phyloP scores from a whole-genome alignment of 257 asterid species.

The Rauvolfia tetraphylla region DNA sequence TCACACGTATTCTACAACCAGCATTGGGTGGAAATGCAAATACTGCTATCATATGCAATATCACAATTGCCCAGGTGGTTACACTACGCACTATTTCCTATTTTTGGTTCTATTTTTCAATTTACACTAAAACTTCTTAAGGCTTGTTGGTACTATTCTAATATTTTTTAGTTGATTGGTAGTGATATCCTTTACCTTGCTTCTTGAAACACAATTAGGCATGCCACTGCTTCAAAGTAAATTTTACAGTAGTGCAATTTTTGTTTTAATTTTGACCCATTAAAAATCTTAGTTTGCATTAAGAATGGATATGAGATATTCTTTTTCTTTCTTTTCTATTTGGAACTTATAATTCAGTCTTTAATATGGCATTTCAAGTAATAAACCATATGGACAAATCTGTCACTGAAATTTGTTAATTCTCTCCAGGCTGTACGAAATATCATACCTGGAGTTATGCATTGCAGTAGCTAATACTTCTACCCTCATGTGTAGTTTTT shows the following conservation, averaged over 20 bases:
- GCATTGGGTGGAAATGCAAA: slow-evolving; percentile 98
- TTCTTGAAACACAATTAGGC: neutral
- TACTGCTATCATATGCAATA: slow-evolving; percentile 95
- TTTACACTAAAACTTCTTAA: neutral
- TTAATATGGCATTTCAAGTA: neutral
- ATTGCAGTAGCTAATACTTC: neutral
- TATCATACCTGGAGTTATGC: neutral
- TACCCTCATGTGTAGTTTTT: neutral
- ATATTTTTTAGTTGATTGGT: neutral
- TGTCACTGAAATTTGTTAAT: neutral
- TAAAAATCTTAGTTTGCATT: neutral
- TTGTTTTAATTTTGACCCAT: neutral
- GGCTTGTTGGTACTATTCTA: neutral
- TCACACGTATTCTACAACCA: slow-evolving; percentile 94
- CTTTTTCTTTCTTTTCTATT: neutral
- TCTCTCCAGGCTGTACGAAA: neutral
- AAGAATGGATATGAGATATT: neutral
- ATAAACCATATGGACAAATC: neutral
- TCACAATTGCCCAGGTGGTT: slow-evolving; percentile 93
- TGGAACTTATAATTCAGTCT: neutral
- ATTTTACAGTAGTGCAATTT: neutral
- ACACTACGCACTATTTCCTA: neutral
- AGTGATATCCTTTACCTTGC: neutral
- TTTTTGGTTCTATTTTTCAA: neutral
- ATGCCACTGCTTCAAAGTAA: neutral